phyloP scores from a whole-genome alignment of 192 early-diverging fungal species.

The Rhizophagus sp. region DNA sequence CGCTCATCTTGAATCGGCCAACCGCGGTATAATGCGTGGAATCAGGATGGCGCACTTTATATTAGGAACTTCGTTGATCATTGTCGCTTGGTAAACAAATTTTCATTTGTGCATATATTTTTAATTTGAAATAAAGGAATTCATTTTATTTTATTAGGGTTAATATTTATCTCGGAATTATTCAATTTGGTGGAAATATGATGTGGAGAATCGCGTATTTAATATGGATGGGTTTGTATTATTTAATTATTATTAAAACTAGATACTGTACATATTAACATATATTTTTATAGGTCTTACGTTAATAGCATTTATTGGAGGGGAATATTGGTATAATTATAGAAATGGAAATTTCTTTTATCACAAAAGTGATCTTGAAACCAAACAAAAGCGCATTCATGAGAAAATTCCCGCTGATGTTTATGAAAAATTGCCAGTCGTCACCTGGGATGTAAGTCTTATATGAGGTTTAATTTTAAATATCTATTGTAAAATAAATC shows the following conservation, averaged over 20 bases:
- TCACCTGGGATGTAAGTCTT: not conserved
- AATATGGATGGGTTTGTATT: not conserved
- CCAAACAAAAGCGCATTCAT: not conserved
- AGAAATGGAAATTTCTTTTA: not conserved
- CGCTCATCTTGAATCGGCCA: constrained; percentile 13
- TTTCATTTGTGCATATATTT: no score
- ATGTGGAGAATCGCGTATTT: not conserved
- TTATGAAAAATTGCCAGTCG: not conserved
- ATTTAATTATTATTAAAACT: no score
- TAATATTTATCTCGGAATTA: constrained; percentile 22
- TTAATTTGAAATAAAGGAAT: no score
- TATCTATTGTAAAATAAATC: no score
- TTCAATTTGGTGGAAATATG: not conserved
- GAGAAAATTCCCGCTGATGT: not conserved
- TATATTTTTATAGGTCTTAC: not conserved
- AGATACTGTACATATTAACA: not conserved
- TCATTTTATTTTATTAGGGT: no score
- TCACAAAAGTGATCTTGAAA: not conserved
- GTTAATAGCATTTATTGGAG: not conserved
- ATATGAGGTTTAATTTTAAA: no score
- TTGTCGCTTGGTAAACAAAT: not conserved
- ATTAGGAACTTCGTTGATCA: constrained; percentile 9
- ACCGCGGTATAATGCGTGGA: constrained; percentile 1
- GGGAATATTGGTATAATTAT: not conserved
- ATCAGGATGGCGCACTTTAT: constrained; percentile 10